A percentile compares a stretch with the other conserved stretches of the same genome.
Evolutionary conservation across 192 early-diverging fungal genomes (phyloP).

Genomic region (Thamnidium elegans): DNA sequence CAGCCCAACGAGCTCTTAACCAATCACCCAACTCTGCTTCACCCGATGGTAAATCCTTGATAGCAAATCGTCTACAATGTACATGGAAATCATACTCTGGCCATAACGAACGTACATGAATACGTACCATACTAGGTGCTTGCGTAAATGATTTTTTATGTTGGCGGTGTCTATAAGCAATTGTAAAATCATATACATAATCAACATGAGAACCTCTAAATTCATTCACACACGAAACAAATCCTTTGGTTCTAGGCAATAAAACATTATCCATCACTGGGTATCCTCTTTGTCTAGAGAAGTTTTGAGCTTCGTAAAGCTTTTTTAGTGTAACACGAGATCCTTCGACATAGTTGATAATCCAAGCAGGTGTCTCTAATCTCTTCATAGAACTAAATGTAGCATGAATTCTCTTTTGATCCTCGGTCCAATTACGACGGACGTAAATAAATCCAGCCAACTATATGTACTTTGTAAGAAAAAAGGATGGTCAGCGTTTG

Average conservation of each 20-base stretch:
- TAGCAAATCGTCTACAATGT: constrained; percentile 66
- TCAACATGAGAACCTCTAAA: constrained; percentile 53
- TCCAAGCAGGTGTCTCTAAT: constrained; percentile 51
- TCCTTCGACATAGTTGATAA: constrained; percentile 56
- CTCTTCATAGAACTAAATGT: constrained; percentile 50
- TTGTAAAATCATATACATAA: constrained; percentile 55
- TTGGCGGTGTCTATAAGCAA: constrained; percentile 44
- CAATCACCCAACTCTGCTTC: constrained; percentile 71
- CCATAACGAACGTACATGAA: constrained; percentile 41
- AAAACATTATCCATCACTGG: constrained; percentile 48
- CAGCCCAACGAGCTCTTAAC: constrained; percentile 73
- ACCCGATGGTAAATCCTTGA: constrained; percentile 67
- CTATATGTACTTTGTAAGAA: constrained; percentile 16
- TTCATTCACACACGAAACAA: constrained; percentile 50
- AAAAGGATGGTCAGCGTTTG: neutral
- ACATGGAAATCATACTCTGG: constrained; percentile 75
- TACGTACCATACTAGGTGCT: constrained; percentile 50
- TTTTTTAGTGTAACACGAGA: constrained; percentile 51
- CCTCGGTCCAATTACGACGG: constrained; percentile 52
- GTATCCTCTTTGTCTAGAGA: constrained; percentile 43
- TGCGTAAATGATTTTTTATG: constrained; percentile 41
- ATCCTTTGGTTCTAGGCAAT: constrained; percentile 56
- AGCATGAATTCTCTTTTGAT: constrained; percentile 47
- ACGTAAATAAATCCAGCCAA: constrained; percentile 59
- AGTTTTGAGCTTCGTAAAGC: constrained; percentile 46